Evolutionary conservation across 139 green algal species (phyloP).

Genomic region (Chlorella sp.): DNA sequence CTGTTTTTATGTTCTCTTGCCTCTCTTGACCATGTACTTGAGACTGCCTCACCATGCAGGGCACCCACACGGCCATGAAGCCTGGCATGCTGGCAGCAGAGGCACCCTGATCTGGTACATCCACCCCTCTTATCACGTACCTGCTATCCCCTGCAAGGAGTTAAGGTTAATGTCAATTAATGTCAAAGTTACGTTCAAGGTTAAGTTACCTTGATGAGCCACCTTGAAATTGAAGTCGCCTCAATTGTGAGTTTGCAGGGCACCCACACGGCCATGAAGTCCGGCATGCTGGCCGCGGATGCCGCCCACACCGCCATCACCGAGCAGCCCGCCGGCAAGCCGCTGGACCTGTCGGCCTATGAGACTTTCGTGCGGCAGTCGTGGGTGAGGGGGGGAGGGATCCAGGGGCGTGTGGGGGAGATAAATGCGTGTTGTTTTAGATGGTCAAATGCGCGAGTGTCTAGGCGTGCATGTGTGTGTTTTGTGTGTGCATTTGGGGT

Average conservation of each 20-base stretch:
- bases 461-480: too few species aligned
- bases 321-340: neutral
- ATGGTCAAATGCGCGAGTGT: too few species aligned
- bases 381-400: constrained; percentile 62
- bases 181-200: too few species aligned
- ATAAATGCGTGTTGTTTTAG: neutral
- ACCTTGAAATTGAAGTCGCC: too few species aligned
- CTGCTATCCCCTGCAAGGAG: too few species aligned
- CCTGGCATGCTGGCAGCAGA: neutral
- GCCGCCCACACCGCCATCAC: constrained; percentile 59
- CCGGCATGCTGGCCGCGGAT: constrained; percentile 89
- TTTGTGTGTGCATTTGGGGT: too few species aligned
- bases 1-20: too few species aligned
- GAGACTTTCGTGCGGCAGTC: constrained; percentile 58
- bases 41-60: constrained; percentile 44
- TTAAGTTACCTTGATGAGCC: too few species aligned
- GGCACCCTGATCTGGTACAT: neutral
- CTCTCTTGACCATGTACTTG: neutral
- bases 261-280: constrained; percentile 95
- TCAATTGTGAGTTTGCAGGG: too few species aligned
- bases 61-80: constrained; percentile 75
- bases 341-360: constrained; percentile 68
- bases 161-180: too few species aligned
- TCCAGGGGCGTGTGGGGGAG: neutral
- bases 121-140: neutral